These are phyloP conservation scores for Candida sanyiensis DNA, from an alignment of 805 yeast species.

Conservation along the genomic window DNA sequence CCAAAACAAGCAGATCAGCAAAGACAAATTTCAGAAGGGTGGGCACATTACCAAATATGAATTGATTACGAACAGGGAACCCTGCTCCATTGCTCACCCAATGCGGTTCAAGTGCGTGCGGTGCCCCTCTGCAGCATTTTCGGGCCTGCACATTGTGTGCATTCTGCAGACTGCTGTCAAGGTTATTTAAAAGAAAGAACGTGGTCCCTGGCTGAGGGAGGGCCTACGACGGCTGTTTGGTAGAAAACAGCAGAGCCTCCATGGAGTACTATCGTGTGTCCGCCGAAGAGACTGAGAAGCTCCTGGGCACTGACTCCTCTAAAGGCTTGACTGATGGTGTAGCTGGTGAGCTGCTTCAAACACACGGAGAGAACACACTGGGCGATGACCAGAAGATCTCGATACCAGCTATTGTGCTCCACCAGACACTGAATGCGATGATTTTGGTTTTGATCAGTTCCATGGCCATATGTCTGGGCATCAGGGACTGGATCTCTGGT, in stretches of 20 bases:
- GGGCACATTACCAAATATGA: no score
- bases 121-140: no score
- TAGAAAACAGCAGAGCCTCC: no score
- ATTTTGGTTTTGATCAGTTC: conserved; percentile 64
- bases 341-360: conserved; percentile 27
- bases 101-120: no score
- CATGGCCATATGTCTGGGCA: conserved; percentile 65
- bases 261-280: conserved; percentile 25
- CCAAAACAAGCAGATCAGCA: no score
- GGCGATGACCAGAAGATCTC: conserved; percentile 57
- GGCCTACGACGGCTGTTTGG: no score
- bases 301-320: conserved; percentile 37
- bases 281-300: conserved; percentile 31
- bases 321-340: conserved; percentile 41
- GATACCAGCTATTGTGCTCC: conserved; percentile 47
- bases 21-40: no score
- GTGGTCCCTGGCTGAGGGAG: no score
- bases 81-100: no score
- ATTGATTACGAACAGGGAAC: no score
- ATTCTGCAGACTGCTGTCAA: conserved; percentile 1
- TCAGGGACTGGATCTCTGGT: conserved; percentile 75
- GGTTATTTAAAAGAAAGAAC: no score
- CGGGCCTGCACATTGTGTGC: background rate
- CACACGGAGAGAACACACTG: conserved; percentile 53
- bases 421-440: conserved; percentile 76